Conservation (phyloP, 352 stramenopile species). For the Stephanocyclus meneghinianus region DNA sequence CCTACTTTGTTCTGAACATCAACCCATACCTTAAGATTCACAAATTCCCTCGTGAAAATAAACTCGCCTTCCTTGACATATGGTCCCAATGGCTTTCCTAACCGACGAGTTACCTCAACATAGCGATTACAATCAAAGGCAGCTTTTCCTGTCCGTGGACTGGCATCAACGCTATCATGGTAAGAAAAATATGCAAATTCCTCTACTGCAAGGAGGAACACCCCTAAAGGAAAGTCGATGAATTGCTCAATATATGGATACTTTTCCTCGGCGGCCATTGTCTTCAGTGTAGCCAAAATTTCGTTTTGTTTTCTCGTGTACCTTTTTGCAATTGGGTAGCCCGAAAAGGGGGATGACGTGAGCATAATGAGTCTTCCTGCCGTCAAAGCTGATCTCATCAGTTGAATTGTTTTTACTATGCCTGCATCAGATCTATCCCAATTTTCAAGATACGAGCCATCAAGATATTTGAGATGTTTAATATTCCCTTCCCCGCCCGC, state of each 20-base stretch:
- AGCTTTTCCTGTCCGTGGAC: background rate
- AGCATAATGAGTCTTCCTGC: constrained; percentile 30
- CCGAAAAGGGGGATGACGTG: no score
- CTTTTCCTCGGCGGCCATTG: no score
- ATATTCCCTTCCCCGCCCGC: constrained; percentile 23
- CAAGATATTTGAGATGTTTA: constrained; percentile 36
- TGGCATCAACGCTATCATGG: background rate
- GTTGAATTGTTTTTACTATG: constrained; percentile 3
- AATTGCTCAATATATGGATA: constrained; percentile 1
- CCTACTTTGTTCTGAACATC: no score
- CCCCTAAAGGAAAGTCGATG: background rate
- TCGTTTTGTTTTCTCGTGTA: no score
- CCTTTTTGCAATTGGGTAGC: no score
- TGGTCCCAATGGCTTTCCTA: background rate
- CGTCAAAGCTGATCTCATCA: constrained; percentile 19
- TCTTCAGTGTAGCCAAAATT: no score
- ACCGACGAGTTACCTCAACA: no score
- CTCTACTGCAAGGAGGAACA: background rate
- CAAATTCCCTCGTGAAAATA: no score
- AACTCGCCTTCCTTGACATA: no score
- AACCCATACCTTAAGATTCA: no score
- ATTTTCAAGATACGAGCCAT: constrained; percentile 40
- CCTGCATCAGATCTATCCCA: constrained; percentile 10
- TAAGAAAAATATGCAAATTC: background rate
- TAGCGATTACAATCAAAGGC: background rate